phyloP scores from a whole-genome alignment of 2,329 filamentous ascomycete species.

The Alternaria ethzedia region DNA sequence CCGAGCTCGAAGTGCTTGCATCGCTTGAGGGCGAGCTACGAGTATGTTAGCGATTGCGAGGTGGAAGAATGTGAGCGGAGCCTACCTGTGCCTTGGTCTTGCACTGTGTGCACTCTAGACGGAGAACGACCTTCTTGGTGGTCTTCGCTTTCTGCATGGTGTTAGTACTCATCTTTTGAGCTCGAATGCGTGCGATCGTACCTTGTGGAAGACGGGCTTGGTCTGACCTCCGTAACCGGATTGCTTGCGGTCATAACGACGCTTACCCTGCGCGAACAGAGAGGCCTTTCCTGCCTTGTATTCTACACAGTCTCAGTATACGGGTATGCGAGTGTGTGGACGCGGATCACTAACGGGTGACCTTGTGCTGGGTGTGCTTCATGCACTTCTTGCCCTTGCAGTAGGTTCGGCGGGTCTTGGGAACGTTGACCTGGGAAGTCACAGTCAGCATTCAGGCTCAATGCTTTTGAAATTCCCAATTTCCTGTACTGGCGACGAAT shows the following conservation, averaged over 20 bases:
- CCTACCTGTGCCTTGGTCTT: conserved; percentile 60
- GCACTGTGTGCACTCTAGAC: conserved; percentile 96
- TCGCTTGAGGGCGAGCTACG: conserved; percentile 95
- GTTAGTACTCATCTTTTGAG: conserved; percentile 16
- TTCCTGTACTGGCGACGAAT: not conserved
- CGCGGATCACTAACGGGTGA: conserved; percentile 42
- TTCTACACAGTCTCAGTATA: conserved; percentile 55
- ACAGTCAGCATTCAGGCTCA: conserved; percentile 24
- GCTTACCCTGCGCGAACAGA: conserved; percentile 97
- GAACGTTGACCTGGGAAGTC: conserved; percentile 83
- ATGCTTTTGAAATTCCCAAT: not conserved
- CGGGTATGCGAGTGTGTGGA: not conserved
- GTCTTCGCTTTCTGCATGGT: conserved; percentile 90
- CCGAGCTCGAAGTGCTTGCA: conserved; percentile 99
- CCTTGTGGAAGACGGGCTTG: conserved; percentile 98
- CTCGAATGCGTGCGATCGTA: conserved; percentile 13
- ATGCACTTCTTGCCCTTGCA: conserved; percentile 96
- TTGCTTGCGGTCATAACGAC: conserved; percentile 91
- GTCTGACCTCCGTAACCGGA: conserved; percentile 99
- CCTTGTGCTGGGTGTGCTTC: conserved; percentile 52
- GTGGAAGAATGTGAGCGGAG: not conserved
- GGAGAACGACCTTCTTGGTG: conserved; percentile 99
- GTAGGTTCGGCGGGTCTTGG: conserved; percentile 96
- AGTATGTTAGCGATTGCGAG: conserved; percentile 54
- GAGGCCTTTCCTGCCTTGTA: conserved; percentile 98